Percentiles rank a stretch among this genome's conserved stretches.
Evolutionary conservation across 345 rosid species (phyloP).

Genomic region (Citrus glauca): DNA sequence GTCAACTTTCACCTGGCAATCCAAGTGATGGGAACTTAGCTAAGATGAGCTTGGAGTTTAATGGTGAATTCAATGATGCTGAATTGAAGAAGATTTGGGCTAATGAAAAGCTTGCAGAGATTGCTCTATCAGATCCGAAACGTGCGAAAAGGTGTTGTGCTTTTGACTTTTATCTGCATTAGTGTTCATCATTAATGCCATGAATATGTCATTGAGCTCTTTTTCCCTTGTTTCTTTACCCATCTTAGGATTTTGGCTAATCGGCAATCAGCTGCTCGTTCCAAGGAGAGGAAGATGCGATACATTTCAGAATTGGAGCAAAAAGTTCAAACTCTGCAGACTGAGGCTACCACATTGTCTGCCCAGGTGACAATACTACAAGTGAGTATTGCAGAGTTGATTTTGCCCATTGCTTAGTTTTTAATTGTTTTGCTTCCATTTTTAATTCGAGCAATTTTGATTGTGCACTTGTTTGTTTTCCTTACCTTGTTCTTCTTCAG

Average conservation of each 20-base stretch:
- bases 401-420: neutral
- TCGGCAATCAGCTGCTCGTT: constrained; percentile 83
- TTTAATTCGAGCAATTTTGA: neutral
- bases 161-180: neutral
- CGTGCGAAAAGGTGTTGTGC: constrained; percentile 45
- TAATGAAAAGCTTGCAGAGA: constrained; percentile 77
- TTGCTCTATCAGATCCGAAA: constrained; percentile 57
- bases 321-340: constrained; percentile 83
- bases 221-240: neutral
- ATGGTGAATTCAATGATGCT: constrained; percentile 52
- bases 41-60: constrained; percentile 38
- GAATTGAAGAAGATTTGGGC: constrained; percentile 73
- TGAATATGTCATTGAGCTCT: neutral
- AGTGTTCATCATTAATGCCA: neutral
- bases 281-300: constrained; percentile 78
- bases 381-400: constrained; percentile 27
- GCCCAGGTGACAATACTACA: constrained; percentile 79
- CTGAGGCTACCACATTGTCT: constrained; percentile 77
- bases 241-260: constrained; percentile 75
- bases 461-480: neutral
- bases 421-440: neutral
- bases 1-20: constrained; percentile 32
- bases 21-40: constrained; percentile 46
- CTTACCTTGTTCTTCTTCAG: constrained; percentile 18
- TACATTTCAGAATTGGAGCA: constrained; percentile 77